These are phyloP conservation scores for Suhomyces tanzawaensis DNA, from an alignment of 805 yeast genomes.

Conservation along the genomic window DNA sequence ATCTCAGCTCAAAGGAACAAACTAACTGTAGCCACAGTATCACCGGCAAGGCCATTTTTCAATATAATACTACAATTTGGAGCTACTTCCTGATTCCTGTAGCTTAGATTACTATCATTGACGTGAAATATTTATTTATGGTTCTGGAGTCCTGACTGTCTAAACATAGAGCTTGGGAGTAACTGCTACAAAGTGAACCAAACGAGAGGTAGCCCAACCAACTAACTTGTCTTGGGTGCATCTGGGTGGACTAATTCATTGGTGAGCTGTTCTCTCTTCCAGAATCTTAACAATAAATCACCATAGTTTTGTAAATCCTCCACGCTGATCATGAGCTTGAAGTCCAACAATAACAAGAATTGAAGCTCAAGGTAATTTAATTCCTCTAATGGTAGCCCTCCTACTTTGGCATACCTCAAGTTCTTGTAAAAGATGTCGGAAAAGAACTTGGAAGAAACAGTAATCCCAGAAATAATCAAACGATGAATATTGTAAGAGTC, in stretches of 20 bases:
- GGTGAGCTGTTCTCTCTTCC: slow-evolving; percentile 67
- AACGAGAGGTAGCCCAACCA: no score
- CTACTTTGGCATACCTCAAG: slow-evolving; percentile 91
- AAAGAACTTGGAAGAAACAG: slow-evolving; percentile 93
- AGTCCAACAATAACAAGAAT: slow-evolving; percentile 79
- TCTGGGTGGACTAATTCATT: slow-evolving; percentile 24
- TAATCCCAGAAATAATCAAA: slow-evolving; percentile 87
- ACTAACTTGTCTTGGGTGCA: no score
- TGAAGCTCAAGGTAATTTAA: slow-evolving; percentile 89
- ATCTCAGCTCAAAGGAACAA: no score
- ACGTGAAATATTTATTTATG: no score
- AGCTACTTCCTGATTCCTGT: no score
- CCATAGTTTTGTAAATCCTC: slow-evolving; percentile 92
- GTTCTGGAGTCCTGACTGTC: neutral
- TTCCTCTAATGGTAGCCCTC: slow-evolving; percentile 92
- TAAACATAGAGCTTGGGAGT: neutral
- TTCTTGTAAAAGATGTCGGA: slow-evolving; percentile 93
- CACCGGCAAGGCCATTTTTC: no score
- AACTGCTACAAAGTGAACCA: no score
- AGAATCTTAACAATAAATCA: slow-evolving; percentile 77
- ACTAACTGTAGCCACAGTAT: no score
- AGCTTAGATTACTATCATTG: no score
- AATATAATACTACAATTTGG: no score
- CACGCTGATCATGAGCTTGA: slow-evolving; percentile 79
- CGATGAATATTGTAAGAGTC: slow-evolving; percentile 95